These are phyloP conservation scores for Malus hybrid DNA, from an alignment of 331 rosid species.

Conservation along the genomic window DNA sequence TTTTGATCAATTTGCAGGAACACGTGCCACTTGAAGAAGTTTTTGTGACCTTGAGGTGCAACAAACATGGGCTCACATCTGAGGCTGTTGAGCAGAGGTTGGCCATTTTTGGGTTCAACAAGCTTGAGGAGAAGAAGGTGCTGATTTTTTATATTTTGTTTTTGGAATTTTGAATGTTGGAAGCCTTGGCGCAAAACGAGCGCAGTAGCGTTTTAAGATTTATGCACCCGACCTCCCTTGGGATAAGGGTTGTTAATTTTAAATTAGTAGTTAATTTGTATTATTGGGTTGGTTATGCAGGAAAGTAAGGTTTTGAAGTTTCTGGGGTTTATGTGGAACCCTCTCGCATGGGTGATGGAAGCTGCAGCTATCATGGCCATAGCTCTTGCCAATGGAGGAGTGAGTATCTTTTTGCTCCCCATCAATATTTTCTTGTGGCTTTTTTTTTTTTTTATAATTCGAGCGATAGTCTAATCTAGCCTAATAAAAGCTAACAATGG, in stretches of 20 bases:
- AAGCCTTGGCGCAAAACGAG: too few relatives aligned
- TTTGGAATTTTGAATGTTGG: too few relatives aligned
- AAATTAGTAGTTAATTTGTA: neutral
- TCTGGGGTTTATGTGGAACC: conserved; percentile 92
- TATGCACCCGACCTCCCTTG: fast-evolving
- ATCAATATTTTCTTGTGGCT: neutral
- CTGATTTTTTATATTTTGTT: neutral
- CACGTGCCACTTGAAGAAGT: conserved; percentile 74
- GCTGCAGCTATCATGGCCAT: conserved; percentile 94
- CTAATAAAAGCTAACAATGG: too few relatives aligned
- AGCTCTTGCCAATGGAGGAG: conserved; percentile 89
- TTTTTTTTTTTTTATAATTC: neutral
- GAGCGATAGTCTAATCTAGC: too few relatives aligned
- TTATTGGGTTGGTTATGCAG: conserved; percentile 27
- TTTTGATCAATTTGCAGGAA: conserved; percentile 39
- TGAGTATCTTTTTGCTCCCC: conserved; percentile 18
- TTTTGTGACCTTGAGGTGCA: conserved; percentile 61
- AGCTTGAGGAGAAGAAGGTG: conserved; percentile 85
- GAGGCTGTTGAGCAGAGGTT: conserved; percentile 64
- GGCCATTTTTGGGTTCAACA: conserved; percentile 71
- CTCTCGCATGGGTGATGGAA: conserved; percentile 97
- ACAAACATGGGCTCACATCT: conserved; percentile 58
- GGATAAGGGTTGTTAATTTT: neutral
- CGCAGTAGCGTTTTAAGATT: too few relatives aligned
- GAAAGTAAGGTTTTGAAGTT: conserved; percentile 77